Percentiles rank a stretch among this genome's conserved stretches.
These are phyloP conservation scores for Epicoccum nigrum DNA, from an alignment of 2,329 filamentous ascomycete genomes.

Conservation along the genomic window DNA sequence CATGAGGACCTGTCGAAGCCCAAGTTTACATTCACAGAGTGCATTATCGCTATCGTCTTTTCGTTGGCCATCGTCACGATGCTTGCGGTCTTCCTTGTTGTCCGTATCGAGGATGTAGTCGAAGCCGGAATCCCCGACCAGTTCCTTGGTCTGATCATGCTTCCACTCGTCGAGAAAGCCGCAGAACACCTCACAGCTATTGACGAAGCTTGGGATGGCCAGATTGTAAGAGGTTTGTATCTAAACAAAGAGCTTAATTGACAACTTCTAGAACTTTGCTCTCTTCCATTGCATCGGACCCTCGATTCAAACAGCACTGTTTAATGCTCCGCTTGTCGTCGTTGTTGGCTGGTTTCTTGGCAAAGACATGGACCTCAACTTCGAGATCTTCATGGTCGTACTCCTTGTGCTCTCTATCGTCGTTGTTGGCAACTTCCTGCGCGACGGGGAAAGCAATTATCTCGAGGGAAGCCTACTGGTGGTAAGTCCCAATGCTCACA, in stretches of 20 bases:
- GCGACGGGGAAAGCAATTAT: constrained; percentile 90
- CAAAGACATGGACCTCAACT: constrained; percentile 78
- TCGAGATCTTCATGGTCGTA: constrained; percentile 85
- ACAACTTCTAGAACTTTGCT: constrained; percentile 67
- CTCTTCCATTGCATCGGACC: constrained; percentile 84
- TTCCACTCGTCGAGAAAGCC: constrained; percentile 83
- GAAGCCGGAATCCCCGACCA: constrained; percentile 55
- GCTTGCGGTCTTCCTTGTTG: constrained; percentile 75
- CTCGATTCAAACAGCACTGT: constrained; percentile 85
- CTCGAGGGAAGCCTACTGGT: constrained; percentile 84
- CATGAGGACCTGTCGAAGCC: constrained; percentile 64
- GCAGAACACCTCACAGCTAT: constrained; percentile 84
- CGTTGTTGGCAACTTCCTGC: constrained; percentile 84
- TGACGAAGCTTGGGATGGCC: constrained; percentile 82
- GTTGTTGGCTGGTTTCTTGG: constrained; percentile 80
- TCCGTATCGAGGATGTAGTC: constrained; percentile 71
- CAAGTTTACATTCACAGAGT: constrained; percentile 78
- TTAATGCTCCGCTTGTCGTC: constrained; percentile 84
- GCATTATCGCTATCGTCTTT: constrained; percentile 67
- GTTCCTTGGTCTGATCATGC: constrained; percentile 74
- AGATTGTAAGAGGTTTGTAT: constrained; percentile 56
- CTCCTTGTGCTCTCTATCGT: constrained; percentile 83
- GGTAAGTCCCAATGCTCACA: constrained; percentile 21
- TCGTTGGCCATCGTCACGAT: constrained; percentile 73
- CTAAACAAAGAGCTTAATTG: background rate